Base-by-base conservation (phyloP, 2,329 filamentous ascomycete species). In the Epichloe gansuensis region DNA sequence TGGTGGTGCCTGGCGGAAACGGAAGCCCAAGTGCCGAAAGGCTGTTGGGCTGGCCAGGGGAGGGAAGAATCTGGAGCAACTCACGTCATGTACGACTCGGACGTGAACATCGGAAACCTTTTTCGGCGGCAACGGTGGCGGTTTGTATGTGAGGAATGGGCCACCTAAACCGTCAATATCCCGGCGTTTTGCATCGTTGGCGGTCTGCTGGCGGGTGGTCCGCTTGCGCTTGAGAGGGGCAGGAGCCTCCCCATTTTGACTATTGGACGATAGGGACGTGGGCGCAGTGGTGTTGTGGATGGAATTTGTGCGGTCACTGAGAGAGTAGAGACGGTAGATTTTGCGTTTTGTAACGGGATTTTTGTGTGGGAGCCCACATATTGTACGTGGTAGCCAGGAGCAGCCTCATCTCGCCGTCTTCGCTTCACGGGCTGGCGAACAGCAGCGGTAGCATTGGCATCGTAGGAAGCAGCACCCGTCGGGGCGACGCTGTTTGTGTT, bases 171-270 rank as follows among this genome's bases (percentile, higher is more conserved):
- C 76, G 61, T 90, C 86, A 45, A 86, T 72, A 62, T 93, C 87
- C 61, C 85, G 80, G 59, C 85, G 77, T 66, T 89, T 91, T 52
- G 87, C 84, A 66, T 94, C 88, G 64, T 90, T 88, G 62, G 88
- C 86, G 52, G 84, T 77, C 58, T 91, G 86, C 59, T 91, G 86
- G 55, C 88, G 81, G 45, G 87, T 89, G 25, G 50, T 55, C 15
- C 93, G 81, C 72, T 95, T 96, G 62, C 91, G 81, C 73, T 97
- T 97, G 68, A 93, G 86, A 37, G 90, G 88, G n/a, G 81, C 74
- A 50, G 78, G 75, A 35, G 74, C 73, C 49, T 84, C 78, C 49
- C 87, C 83, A 62, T 87, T 84, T 46, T 80, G 76, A 55, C 76
- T 70, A 53, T 74, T 77, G 3, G 80, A 81, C 0, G 81, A 82